A percentile compares a stretch with the other conserved stretches of the same genome.
These are phyloP conservation scores for Elsinoe fawcettii DNA, from an alignment of 2,329 filamentous ascomycete genomes.

Conservation along the genomic window DNA sequence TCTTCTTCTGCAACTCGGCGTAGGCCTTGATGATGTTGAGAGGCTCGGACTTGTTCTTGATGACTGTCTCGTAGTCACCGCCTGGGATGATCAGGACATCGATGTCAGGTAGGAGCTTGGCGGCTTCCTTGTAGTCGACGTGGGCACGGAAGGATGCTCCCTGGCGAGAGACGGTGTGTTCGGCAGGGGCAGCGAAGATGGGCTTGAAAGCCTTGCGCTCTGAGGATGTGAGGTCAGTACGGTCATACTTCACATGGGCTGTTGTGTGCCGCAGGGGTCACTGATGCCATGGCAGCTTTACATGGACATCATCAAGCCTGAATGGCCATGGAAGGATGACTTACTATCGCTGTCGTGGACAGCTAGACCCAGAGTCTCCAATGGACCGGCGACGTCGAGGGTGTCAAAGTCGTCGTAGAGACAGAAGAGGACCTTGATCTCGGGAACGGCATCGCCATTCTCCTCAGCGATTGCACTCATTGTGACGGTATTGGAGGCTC, in stretches of 20 bases:
- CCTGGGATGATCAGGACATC: slow-evolving; percentile 74
- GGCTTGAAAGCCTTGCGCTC: slow-evolving; percentile 48
- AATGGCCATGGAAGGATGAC: slow-evolving; percentile 21
- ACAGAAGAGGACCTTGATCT: slow-evolving; percentile 54
- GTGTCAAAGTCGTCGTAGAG: slow-evolving; percentile 50
- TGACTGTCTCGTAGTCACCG: slow-evolving; percentile 55
- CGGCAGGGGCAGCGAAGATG: slow-evolving; percentile 42
- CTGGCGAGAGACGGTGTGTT: slow-evolving; percentile 47
- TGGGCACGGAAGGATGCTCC: slow-evolving; percentile 66
- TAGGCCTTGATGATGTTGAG: slow-evolving; percentile 67
- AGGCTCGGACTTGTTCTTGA: slow-evolving; percentile 61
- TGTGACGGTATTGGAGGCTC: slow-evolving; percentile 28
- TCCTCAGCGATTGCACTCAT: slow-evolving; percentile 45
- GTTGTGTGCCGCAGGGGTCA: not conserved
- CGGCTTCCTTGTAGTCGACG: slow-evolving; percentile 69
- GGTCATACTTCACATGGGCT: not conserved
- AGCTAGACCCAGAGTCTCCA: slow-evolving; percentile 50
- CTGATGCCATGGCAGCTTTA: not conserved
- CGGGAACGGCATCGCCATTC: slow-evolving; percentile 28
- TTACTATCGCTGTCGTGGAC: slow-evolving; percentile 49
- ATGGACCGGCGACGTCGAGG: slow-evolving; percentile 50
- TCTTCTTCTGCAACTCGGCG: slow-evolving; percentile 70
- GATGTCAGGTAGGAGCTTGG: slow-evolving; percentile 64
- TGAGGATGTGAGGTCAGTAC: slow-evolving; percentile 22
- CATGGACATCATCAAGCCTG: not conserved